phyloP scores from a whole-genome alignment of 352 stramenopile genomes.

The Saprolegnia parasitica region DNA sequence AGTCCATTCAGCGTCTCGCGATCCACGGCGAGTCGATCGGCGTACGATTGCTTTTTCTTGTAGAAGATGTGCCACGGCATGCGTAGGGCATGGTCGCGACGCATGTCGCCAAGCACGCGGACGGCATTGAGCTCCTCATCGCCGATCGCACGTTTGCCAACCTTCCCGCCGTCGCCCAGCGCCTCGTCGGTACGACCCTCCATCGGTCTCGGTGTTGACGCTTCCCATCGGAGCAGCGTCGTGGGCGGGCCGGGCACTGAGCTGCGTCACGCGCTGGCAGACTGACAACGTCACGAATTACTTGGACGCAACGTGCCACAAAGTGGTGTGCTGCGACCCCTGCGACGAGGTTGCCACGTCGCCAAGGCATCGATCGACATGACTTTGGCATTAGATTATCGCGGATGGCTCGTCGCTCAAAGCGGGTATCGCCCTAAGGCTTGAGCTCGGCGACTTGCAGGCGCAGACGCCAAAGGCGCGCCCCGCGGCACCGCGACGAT shows the following conservation, averaged over 20 bases:
- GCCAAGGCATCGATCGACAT: neutral
- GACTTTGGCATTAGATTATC: slow-evolving; percentile 45
- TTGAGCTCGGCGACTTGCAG: slow-evolving; percentile 43
- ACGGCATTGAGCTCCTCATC: slow-evolving; percentile 60
- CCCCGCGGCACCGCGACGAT: neutral
- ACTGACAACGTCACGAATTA: slow-evolving; percentile 78
- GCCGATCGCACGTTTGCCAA: slow-evolving; percentile 79
- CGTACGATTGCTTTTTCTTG: slow-evolving; percentile 29
- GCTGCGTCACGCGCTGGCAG: slow-evolving; percentile 70
- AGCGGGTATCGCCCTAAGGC: slow-evolving; percentile 58
- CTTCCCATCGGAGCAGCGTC: slow-evolving; percentile 29
- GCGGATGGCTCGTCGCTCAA: slow-evolving; percentile 77
- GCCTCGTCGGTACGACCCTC: slow-evolving; percentile 48
- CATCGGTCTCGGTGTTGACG: neutral
- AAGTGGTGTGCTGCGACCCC: slow-evolving; percentile 77
- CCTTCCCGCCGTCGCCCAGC: slow-evolving; percentile 68
- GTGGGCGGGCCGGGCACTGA: slow-evolving; percentile 63
- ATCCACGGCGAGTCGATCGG: slow-evolving; percentile 83
- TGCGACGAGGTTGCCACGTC: slow-evolving; percentile 48
- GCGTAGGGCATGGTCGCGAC: slow-evolving; percentile 57
- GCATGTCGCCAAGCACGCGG: slow-evolving; percentile 53
- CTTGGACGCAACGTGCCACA: slow-evolving; percentile 60
- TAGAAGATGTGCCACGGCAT: neutral
- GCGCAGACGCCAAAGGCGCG: slow-evolving; percentile 18
- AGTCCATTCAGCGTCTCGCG: slow-evolving; percentile 51